phyloP scores from a whole-genome alignment of 768 basidiomycete genomes.

The Suillus ampliporus region DNA sequence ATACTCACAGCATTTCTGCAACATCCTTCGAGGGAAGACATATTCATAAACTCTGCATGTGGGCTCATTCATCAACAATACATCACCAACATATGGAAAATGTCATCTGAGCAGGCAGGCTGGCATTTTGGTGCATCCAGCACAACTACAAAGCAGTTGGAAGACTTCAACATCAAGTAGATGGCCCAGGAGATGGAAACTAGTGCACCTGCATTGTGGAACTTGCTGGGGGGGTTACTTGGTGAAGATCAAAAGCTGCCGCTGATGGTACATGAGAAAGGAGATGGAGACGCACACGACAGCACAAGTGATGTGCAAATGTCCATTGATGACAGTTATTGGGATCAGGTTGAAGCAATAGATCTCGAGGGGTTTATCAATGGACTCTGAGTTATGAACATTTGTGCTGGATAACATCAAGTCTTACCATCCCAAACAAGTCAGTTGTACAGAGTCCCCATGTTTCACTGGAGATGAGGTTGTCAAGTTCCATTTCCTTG shows the following conservation, averaged over 20 bases:
- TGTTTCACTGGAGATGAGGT: conserved; percentile 19
- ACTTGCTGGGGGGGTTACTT: conserved; percentile 1
- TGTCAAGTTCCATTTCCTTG: conserved; percentile 19
- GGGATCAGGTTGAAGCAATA: conserved; percentile 12
- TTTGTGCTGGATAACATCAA: too few species aligned
- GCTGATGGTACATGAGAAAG: background rate
- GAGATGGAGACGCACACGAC: conserved; percentile 1
- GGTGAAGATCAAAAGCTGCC: background rate
- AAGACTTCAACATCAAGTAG: conserved; percentile 19
- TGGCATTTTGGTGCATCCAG: conserved; percentile 19
- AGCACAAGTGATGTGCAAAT: background rate
- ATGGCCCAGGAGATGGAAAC: conserved; percentile 13
- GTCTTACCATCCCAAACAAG: conserved; percentile 42
- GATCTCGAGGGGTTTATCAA: conserved; percentile 11
- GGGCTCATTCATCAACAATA: too few species aligned
- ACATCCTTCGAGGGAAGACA: background rate
- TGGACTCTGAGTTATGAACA: too few species aligned
- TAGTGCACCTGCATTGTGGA: conserved; percentile 18
- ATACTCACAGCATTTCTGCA: background rate
- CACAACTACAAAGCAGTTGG: conserved; percentile 11
- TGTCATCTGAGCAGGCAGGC: conserved; percentile 9
- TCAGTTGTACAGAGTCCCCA: conserved; percentile 38
- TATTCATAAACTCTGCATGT: too few species aligned
- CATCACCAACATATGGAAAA: background rate
- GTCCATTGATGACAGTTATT: background rate